Base-by-base conservation (phyloP, 2,329 filamentous ascomycete species). In the Epichloe gansuensis region DNA sequence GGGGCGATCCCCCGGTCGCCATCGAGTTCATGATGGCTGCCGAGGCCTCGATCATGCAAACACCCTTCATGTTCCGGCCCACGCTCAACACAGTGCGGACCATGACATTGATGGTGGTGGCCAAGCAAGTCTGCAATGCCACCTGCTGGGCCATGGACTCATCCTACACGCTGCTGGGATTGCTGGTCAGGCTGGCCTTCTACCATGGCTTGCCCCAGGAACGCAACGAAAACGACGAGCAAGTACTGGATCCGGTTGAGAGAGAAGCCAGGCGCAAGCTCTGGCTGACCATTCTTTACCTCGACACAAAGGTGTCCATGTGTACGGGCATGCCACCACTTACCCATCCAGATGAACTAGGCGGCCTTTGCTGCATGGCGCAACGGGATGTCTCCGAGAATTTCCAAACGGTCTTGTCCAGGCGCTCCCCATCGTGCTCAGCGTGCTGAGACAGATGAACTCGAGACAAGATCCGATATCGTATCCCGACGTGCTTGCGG, bases 61-160 rank as follows among this genome's bases (percentile, higher is more conserved):
- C 66, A 3, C 64, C 65, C 2, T 67, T 67, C 53, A 68, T 67
- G 61, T 67, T 67, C 47, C 64, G 66, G 2, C 66, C 66, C 7
- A 67, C 62, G 3, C 55, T 67, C 35, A 55, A 63, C n/a, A 58
- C 61, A 0, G 56, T 68, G 13, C 63, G 64, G 50, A 58, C 61
- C 1, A 52, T 67, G 11, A 59, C 60, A 15, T 56, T 68, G 17
- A 66, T 67, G 61, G 61, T 65, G 23, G 61, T 67, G 36, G 66
- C 66, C 27, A 68, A 67, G 55, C 63, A 66, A 43, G 59, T 66
- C 7, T 67, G 65, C 57, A 68, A 68, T 51, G 62, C 66, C 12
- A 68, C 65, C 0, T 68, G 66, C 51, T 68, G 66, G 66, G 61
- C 65, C 2, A 60, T 65, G 2, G 66, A 68, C 51, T 67, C 66